Conservation (phyloP, 768 basidiomycete genomes). For the Mycena galopus region DNA sequence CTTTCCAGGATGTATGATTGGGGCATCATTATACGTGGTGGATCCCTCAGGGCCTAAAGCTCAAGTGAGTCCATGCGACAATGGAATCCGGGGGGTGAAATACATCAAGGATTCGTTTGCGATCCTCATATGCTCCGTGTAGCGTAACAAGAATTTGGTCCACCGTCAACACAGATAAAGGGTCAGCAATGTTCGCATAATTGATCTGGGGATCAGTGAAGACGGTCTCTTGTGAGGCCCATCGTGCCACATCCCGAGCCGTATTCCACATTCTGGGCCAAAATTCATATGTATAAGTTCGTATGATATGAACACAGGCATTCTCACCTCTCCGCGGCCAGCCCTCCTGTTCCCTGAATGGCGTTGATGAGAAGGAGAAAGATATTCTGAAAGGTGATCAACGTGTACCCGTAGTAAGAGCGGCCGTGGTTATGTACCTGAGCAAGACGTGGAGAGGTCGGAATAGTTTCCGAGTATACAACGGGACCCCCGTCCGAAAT, state of each 20-base stretch:
- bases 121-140: not conserved
- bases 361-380: not conserved
- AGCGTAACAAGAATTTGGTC: not conserved
- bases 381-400: not conserved
- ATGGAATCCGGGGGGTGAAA: not conserved
- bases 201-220: not conserved
- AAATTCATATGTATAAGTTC: not conserved
- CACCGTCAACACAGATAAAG: not conserved
- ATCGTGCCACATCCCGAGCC: not conserved
- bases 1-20: not conserved
- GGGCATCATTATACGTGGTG: not conserved
- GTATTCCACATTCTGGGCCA: not conserved
- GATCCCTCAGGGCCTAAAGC: not conserved
- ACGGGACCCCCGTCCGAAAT: not conserved
- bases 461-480: not conserved
- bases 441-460: not conserved
- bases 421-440: not conserved
- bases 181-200: not conserved
- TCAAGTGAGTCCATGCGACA: not conserved
- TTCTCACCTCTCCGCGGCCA: not conserved
- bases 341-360: not conserved
- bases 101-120: not conserved
- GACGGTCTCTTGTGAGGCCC: not conserved
- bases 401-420: not conserved
- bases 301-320: not conserved